Conservation (phyloP, 2,329 filamentous ascomycete genomes). For the Pyrenophora teres region DNA sequence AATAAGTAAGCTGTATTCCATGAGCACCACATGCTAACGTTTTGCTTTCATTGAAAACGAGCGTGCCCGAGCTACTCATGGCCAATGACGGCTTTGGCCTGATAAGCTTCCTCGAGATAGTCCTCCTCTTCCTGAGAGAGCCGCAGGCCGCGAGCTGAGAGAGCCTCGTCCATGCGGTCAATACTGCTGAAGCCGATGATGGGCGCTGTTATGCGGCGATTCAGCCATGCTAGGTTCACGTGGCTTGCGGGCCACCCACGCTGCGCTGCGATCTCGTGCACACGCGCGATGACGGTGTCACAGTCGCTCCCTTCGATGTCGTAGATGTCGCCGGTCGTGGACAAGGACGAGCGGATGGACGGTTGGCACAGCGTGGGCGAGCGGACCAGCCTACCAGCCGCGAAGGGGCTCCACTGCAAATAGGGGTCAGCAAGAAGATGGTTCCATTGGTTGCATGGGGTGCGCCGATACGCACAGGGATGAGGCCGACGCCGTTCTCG, state of each 20-base stretch:
- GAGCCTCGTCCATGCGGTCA: slow-evolving; percentile 46
- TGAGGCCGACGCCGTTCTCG: background rate
- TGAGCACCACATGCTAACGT: too few species aligned
- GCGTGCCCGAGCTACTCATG: background rate
- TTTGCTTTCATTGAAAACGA: too few species aligned
- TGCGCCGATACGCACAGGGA: too few species aligned
- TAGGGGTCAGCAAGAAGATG: background rate
- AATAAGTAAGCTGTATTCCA: too few species aligned
- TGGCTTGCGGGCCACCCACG: slow-evolving; percentile 46
- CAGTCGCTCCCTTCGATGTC: background rate
- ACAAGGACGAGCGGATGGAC: too few species aligned
- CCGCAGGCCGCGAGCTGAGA: slow-evolving; percentile 38
- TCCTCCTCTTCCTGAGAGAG: slow-evolving; percentile 45
- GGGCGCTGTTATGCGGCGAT: slow-evolving; percentile 43
- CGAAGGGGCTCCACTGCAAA: background rate
- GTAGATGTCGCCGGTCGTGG: too few species aligned
- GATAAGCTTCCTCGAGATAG: slow-evolving; percentile 46
- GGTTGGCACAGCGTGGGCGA: background rate
- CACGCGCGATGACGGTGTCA: background rate
- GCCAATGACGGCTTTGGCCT: too few species aligned
- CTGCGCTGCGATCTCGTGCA: slow-evolving; percentile 51
- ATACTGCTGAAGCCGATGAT: slow-evolving; percentile 46
- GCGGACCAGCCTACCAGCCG: background rate
- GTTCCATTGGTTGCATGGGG: too few species aligned
- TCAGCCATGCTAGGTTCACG: slow-evolving; percentile 44